These are phyloP conservation scores for Akanthomyces dipterigenus DNA, from an alignment of 2,329 filamentous ascomycete genomes.

Conservation along the genomic window DNA sequence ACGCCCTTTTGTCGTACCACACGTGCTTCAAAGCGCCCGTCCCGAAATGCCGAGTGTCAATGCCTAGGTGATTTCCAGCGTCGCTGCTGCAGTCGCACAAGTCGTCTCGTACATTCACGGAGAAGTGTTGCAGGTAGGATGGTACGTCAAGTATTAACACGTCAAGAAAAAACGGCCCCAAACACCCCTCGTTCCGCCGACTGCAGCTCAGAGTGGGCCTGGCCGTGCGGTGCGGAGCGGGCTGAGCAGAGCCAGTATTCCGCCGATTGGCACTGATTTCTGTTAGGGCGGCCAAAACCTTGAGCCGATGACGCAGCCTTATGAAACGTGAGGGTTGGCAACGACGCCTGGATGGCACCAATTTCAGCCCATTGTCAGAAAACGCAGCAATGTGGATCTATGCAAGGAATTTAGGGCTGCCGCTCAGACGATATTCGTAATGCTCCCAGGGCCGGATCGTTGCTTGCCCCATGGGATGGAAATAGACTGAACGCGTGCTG, in stretches of 20 bases:
- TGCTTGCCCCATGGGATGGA: not conserved
- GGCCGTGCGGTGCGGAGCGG: conserved; percentile 5
- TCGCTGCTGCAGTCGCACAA: not conserved
- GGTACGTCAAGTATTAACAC: not conserved
- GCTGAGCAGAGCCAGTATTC: conserved; percentile 1
- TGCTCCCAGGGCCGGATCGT: not conserved
- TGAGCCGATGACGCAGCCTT: conserved; percentile 9
- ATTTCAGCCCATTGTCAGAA: conserved; percentile 1
- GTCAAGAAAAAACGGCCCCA: not conserved
- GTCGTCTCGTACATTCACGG: not conserved
- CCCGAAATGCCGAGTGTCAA: too few relatives aligned
- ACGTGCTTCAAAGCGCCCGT: not conserved
- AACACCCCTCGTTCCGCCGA: not conserved
- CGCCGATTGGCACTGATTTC: not conserved
- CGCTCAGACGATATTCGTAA: conserved; percentile 4
- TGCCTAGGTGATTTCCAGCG: not conserved
- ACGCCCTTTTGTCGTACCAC: not conserved
- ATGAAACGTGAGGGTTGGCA: conserved; percentile 1
- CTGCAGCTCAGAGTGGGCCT: not conserved
- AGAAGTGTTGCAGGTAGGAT: not conserved
- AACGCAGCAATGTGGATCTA: conserved; percentile 4
- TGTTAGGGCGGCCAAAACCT: not conserved
- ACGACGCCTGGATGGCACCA: not conserved
- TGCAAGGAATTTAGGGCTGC: conserved; percentile 5
- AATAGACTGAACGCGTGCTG: not conserved